Evolutionary conservation across 2,329 filamentous ascomycete species (phyloP), one percentile per base, ranked within the genome.

Genomic region (Exophiala bonariae): DNA sequence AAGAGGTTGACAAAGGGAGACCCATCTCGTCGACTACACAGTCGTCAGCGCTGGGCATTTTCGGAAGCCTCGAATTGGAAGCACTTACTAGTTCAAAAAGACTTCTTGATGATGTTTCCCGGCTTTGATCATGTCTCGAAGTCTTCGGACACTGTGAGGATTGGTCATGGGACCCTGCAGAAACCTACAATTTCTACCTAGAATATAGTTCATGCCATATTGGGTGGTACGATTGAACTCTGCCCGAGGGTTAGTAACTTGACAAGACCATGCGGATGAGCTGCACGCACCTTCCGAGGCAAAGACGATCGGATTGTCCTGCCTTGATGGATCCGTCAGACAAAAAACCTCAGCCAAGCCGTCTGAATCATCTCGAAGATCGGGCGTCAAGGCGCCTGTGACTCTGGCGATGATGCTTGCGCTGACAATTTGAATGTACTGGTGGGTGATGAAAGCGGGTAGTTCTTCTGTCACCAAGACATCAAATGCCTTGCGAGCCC

Each of bases 181-280:
- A 59, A 91, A 90, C 6, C 87, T 81, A 58, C 87, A 90, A 54
- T 91, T 91, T 23, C 85, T 80, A 0, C 87, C 87, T 14, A 91
- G 78, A 3, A 83, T 79, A 61, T 90, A 88, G 46, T 75, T 77
- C 68, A 86, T 81, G 3, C 85, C 85, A 60, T 89, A 90, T 55
- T 89, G 84, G 0, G 85, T 89, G 3, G 84, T 87, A 38, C 80
- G 76, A 57, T 87, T 79, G 57, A 89, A 90, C 64, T 87, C 85
- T 86, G 49, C 18, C 6, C 18, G 7, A 18, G 14, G 7, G 17
- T 37, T 20, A 14, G 13, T 11, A 46, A 34, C 56, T 23, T 52
- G 52, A 16, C 16, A 22, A 19, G 14, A 30, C 11, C 6, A 5
- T 14, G 28, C 8, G 8, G 4, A n/a, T 7, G 19, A 34, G 20